A percentile compares a stretch with the other conserved stretches of the same genome.
These are phyloP conservation scores for Aureobasidium sp. DNA, from an alignment of 2,329 filamentous ascomycete species.

Conservation along the genomic window DNA sequence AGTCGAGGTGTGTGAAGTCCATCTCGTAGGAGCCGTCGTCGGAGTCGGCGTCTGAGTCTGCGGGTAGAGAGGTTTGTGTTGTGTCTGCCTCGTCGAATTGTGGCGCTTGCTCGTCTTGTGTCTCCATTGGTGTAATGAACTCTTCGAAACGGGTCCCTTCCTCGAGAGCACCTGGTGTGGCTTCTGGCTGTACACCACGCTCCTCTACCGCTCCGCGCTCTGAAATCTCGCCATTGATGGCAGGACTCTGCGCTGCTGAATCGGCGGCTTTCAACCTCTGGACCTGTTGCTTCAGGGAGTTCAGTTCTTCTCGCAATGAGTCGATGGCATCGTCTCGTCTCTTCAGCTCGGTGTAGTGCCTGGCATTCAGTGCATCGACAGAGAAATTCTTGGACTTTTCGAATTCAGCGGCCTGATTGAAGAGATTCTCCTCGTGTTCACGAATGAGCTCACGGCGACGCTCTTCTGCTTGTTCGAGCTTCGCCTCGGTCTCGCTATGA, in stretches of 20 bases:
- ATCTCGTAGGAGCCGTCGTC: neutral
- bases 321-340: constrained; percentile 2
- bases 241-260: neutral
- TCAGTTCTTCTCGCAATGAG: neutral
- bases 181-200: neutral
- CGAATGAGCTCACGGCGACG: neutral
- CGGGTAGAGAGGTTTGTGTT: neutral
- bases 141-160: neutral
- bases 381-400: neutral
- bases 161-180: neutral
- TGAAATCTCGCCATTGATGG: neutral
- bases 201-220: neutral
- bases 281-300: neutral
- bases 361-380: neutral
- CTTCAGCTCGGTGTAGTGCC: neutral
- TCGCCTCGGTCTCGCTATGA: neutral
- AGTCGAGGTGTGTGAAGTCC: neutral
- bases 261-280: neutral
- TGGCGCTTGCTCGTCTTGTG: neutral
- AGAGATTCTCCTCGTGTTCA: constrained; percentile 2
- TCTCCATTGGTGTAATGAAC: neutral
- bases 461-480: neutral
- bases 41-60: neutral
- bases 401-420: neutral
- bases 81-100: neutral